Percentiles rank a stretch among this genome's conserved stretches.
phyloP scores from a whole-genome alignment of 2,329 filamentous ascomycete genomes.

The Pseudofabraea citricarpa region DNA sequence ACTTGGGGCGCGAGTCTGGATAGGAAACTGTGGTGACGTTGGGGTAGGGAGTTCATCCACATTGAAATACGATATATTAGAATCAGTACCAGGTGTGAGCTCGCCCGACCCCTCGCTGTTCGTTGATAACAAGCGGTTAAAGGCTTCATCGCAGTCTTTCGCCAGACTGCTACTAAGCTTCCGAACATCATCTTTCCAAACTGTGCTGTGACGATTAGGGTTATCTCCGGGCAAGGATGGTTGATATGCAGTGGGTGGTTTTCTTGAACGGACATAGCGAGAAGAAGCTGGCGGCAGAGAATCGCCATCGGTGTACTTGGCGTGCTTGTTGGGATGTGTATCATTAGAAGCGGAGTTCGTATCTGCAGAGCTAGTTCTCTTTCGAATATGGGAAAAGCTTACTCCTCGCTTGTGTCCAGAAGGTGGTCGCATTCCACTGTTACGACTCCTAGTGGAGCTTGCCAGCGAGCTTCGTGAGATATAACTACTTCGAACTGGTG shows the following conservation, averaged over 20 bases:
- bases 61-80: background rate
- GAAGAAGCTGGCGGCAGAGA: conserved; percentile 14
- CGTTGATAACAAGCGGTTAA: conserved; percentile 61
- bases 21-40: background rate
- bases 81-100: background rate
- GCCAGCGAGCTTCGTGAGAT: conserved; percentile 43
- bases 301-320: conserved; percentile 17
- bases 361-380: conserved; percentile 6
- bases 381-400: conserved; percentile 53
- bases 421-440: conserved; percentile 35
- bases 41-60: background rate
- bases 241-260: conserved; percentile 9
- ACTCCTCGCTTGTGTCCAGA: conserved; percentile 56
- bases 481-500: conserved; percentile 22
- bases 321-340: conserved; percentile 14
- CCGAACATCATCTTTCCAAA: conserved; percentile 71
- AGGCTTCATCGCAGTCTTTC: conserved; percentile 88
- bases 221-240: conserved; percentile 11
- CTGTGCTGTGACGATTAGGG: conserved; percentile 12
- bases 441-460: conserved; percentile 35
- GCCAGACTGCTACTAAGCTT: conserved; percentile 82
- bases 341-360: conserved; percentile 1
- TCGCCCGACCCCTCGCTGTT: background rate
- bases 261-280: conserved; percentile 25
- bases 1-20: background rate